Base-by-base conservation (phyloP, 306 rosid genomes). In the Casuarina glauca region DNA sequence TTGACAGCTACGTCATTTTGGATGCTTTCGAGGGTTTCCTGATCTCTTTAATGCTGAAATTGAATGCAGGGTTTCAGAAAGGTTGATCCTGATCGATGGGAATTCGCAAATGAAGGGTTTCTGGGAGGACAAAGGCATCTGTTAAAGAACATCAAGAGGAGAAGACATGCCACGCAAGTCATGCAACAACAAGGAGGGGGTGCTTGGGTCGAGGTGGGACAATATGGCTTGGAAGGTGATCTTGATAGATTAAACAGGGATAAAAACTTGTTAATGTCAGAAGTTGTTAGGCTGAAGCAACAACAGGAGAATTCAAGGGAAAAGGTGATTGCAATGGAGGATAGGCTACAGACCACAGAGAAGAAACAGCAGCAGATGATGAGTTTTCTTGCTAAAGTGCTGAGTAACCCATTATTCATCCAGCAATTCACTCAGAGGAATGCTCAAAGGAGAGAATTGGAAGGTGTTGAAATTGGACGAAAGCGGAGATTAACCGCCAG, bases 21-120 rank as follows among this genome's bases (percentile, higher is more conserved):
- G 2, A 6, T 5, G 9, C 35, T 13, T 62, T 62, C 36, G 19
- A 20, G 1, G 45, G 11, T 13, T 45, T 43, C 38, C 54, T 19
- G 32, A 44, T 58, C 9, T n/a, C 48, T 61, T 73, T 79, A 13
- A 19, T 60, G 16, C 39, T 15, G 41, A 8, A 67, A 42, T 44
- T 77, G 72, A 16, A 38, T 82, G 70, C 88, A 96, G 99, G 99
- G 99, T 45, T 96, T 96, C 70, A 89, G 91, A 36, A 96, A 96
- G 81, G 83, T 96, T 72, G 99, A 96, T 86, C 94, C 97, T 3
- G 99, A 96, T 79, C 81, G 96, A 60, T 96, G 98, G 99, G 99
- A 96, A 73, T 96, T 96, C 32, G 99, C 98, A 2, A 91, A 96
- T 44, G 94, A 91, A 76, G 98, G 99, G 51, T 96, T 96, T 79